A percentile compares a stretch with the other conserved stretches of the same genome.
These are phyloP conservation scores for Colletotrichum chrysophilum DNA, from an alignment of 2,329 filamentous ascomycete species.

Conservation along the genomic window DNA sequence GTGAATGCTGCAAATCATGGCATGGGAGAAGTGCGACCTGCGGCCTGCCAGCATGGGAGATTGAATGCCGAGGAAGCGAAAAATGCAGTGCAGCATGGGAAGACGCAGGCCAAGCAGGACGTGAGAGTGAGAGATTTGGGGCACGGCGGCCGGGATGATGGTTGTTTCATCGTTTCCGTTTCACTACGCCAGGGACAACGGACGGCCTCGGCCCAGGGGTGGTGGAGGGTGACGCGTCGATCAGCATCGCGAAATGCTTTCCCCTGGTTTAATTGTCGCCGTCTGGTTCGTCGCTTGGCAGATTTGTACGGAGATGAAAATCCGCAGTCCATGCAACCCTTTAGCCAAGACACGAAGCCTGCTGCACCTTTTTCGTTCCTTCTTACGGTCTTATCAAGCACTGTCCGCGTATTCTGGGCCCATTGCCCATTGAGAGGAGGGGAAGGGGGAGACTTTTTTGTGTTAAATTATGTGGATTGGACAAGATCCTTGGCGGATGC, in stretches of 20 bases:
- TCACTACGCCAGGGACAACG: not conserved
- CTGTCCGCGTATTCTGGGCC: not conserved
- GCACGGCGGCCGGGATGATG: not conserved
- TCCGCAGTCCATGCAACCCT: conserved; percentile 1
- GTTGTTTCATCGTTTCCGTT: conserved; percentile 7
- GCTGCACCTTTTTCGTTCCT: not conserved
- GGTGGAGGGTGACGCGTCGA: not conserved
- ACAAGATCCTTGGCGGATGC: not conserved
- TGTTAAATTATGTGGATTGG: not conserved
- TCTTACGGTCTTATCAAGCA: not conserved
- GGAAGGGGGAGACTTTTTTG: not conserved
- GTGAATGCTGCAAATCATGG: not conserved
- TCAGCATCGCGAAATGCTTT: not conserved
- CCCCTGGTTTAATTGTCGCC: not conserved
- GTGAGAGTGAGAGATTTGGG: not conserved
- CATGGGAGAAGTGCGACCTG: not conserved
- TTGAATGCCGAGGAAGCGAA: not conserved
- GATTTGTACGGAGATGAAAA: not conserved
- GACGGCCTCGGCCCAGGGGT: not conserved
- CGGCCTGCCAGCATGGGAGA: not conserved
- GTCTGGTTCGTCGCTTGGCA: not conserved
- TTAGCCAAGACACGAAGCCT: not conserved
- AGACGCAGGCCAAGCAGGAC: not conserved
- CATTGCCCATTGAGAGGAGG: not conserved
- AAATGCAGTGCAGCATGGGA: not conserved